phyloP scores from a whole-genome alignment of 257 asterid species.

The Solanum pinnatisectum region DNA sequence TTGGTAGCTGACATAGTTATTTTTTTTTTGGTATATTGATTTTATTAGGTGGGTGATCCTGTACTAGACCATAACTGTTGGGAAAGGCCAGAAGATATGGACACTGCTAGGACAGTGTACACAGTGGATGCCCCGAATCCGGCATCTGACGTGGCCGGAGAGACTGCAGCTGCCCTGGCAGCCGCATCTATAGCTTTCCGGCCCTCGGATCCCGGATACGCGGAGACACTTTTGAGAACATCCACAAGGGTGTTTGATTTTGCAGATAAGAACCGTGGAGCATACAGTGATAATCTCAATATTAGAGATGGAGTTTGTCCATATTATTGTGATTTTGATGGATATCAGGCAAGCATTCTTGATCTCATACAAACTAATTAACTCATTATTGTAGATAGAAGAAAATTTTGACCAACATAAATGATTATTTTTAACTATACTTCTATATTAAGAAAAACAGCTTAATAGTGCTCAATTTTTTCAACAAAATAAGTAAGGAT shows the following conservation, averaged over 20 bases:
- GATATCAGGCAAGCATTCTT: conserved; percentile 61
- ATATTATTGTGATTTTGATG: conserved; percentile 90
- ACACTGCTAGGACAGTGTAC: conserved; percentile 82
- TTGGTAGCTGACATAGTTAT: background rate
- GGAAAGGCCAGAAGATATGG: conserved; percentile 99
- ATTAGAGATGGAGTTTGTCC: conserved; percentile 74
- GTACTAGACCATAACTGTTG: conserved; percentile 77
- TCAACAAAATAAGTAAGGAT: no score
- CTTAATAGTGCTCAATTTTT: background rate
- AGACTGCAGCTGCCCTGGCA: conserved; percentile 96
- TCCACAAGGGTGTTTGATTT: conserved; percentile 56
- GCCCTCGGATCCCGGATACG: conserved; percentile 63
- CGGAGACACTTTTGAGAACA: conserved; percentile 58
- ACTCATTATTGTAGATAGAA: background rate
- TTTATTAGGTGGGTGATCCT: conserved; percentile 86
- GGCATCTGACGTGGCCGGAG: conserved; percentile 97
- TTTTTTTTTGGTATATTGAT: background rate
- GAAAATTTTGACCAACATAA: background rate
- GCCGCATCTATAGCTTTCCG: conserved; percentile 82
- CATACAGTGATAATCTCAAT: conserved; percentile 71
- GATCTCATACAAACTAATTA: background rate
- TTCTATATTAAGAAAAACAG: no score
- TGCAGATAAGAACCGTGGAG: conserved; percentile 82
- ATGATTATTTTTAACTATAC: background rate
- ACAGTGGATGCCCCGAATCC: conserved; percentile 86